Conservation (phyloP, 2,329 filamentous ascomycete genomes). For the Pleoardoris graminearum region DNA sequence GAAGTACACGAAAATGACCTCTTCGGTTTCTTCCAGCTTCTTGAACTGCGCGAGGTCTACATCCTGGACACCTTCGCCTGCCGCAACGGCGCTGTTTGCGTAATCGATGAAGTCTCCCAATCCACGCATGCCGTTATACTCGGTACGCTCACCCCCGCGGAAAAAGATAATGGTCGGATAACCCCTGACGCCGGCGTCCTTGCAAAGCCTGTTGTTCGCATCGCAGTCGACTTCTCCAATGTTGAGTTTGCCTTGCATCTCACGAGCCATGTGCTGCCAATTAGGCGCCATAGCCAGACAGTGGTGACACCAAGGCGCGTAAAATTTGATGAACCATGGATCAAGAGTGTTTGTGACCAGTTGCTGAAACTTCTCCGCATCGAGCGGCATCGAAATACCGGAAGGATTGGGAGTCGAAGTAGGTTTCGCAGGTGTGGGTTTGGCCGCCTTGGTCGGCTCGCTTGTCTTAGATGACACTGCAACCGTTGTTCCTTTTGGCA, state of each 20-base stretch:
- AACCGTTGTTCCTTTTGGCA: slow-evolving; percentile 24
- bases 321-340: slow-evolving; percentile 99
- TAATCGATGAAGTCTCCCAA: slow-evolving; percentile 88
- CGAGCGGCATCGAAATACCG: slow-evolving; percentile 75
- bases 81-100: slow-evolving; percentile 80
- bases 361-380: slow-evolving; percentile 81
- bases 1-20: slow-evolving; percentile 96
- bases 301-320: slow-evolving; percentile 95
- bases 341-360: slow-evolving; percentile 85
- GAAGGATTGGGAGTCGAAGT: slow-evolving; percentile 65
- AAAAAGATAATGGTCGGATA: slow-evolving; percentile 95
- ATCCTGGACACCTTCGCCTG: slow-evolving; percentile 75
- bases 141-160: slow-evolving; percentile 85
- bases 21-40: slow-evolving; percentile 85
- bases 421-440: slow-evolving; percentile 51
- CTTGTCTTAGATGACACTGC: slow-evolving; percentile 26
- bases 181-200: slow-evolving; percentile 76
- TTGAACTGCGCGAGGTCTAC: slow-evolving; percentile 77
- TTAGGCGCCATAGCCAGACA: slow-evolving; percentile 90
- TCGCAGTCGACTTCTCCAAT: slow-evolving; percentile 97
- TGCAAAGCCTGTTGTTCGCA: slow-evolving; percentile 81
- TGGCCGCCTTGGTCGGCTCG: slow-evolving; percentile 35
- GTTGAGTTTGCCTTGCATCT: slow-evolving; percentile 88
- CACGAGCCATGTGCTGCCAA: slow-evolving; percentile 87
- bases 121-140: slow-evolving; percentile 89